Evolutionary conservation across 495 filamentous ascomycete genomes (phyloP).

Genomic region (Aspergillus incahuasiensis): DNA sequence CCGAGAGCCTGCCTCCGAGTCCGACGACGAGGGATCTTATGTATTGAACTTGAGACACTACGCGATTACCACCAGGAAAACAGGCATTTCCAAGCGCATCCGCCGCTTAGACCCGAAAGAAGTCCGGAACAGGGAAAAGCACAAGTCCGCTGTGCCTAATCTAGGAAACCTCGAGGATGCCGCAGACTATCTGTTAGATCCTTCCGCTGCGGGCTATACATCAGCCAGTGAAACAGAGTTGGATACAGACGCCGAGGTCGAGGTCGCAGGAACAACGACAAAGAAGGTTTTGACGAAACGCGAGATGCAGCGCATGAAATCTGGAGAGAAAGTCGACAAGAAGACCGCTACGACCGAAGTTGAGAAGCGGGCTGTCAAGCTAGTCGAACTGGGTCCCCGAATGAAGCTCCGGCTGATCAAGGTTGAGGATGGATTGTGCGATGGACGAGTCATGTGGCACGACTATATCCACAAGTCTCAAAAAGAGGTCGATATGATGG

Average conservation of each 20-base stretch:
- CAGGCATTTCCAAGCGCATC: conserved; percentile 76
- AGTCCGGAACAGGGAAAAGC: conserved; percentile 58
- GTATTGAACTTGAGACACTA: conserved; percentile 92
- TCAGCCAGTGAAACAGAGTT: conserved; percentile 88
- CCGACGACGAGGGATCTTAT: conserved; percentile 62
- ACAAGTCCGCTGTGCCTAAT: conserved; percentile 70
- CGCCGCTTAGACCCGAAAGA: conserved; percentile 87
- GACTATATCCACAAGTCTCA: conserved; percentile 82
- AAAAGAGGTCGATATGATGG: conserved; percentile 68
- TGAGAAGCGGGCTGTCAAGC: conserved; percentile 83
- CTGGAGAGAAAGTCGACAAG: conserved; percentile 34
- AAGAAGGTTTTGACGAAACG: conserved; percentile 63
- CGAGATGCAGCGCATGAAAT: conserved; percentile 52
- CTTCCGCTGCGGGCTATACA: conserved; percentile 81
- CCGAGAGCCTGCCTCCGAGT: conserved; percentile 52
- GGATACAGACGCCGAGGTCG: conserved; percentile 94
- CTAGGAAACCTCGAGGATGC: conserved; percentile 88
- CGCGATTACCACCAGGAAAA: conserved; percentile 83
- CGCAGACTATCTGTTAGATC: conserved; percentile 87
- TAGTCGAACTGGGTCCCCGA: conserved; percentile 87
- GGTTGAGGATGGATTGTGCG: conserved; percentile 91
- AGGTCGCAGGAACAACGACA: conserved; percentile 72
- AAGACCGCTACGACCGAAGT: conserved; percentile 38
- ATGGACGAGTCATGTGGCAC: conserved; percentile 95
- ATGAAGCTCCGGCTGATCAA: conserved; percentile 88